Evolutionary conservation across 345 rosid genomes (phyloP).

Genomic region (Salix dunnii): DNA sequence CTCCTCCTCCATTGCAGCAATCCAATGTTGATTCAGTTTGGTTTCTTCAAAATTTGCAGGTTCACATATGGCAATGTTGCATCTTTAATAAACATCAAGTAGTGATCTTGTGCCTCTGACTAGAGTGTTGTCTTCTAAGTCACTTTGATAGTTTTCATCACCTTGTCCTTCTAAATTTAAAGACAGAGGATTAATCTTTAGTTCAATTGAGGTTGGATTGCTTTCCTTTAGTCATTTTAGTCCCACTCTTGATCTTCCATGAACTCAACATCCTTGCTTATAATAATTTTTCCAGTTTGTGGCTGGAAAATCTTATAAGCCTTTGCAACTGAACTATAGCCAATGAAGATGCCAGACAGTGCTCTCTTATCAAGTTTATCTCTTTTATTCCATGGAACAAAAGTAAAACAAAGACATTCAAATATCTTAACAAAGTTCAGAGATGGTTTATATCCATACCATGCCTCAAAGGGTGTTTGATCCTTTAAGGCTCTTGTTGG

Average conservation of each 20-base stretch:
- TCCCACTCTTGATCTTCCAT: background rate
- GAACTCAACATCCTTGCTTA: background rate
- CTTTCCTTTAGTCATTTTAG: background rate
- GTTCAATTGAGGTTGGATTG: background rate
- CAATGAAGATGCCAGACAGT: background rate
- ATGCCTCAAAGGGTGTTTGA: too few relatives aligned
- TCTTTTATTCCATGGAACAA: background rate
- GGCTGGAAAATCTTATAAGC: background rate
- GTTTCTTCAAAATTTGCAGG: too few relatives aligned
- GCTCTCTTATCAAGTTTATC: background rate
- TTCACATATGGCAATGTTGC: too few relatives aligned
- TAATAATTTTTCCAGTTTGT: background rate
- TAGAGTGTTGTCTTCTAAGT: background rate
- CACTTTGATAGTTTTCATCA: background rate
- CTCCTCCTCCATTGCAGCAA: too few relatives aligned
- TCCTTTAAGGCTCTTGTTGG: background rate
- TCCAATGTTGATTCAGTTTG: too few relatives aligned
- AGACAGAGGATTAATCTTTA: too few relatives aligned
- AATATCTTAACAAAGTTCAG: too few relatives aligned
- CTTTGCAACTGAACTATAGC: background rate
- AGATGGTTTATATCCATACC: too few relatives aligned
- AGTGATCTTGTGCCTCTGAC: background rate
- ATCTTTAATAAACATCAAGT: too few relatives aligned
- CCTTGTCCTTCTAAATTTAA: too few relatives aligned
- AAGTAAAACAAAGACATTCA: too few relatives aligned